Evolutionary conservation across 2,329 filamentous ascomycete species (phyloP).

Genomic region (Zopfia rhizophila): DNA sequence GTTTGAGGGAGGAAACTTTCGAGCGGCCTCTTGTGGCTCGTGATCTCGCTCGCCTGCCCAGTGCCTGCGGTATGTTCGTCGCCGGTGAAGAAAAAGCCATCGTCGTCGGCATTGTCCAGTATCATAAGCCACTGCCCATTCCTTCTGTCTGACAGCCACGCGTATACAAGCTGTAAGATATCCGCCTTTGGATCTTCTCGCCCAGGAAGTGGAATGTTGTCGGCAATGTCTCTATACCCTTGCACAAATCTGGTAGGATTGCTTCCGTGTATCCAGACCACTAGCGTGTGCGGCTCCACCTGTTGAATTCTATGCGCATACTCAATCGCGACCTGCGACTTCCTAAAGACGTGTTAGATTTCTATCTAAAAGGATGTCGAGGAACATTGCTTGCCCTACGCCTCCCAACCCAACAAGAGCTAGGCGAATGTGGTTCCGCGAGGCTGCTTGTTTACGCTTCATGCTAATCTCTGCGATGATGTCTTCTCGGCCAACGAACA

Average conservation of each 20-base stretch:
- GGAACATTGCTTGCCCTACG: conserved; percentile 23
- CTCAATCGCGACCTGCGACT: conserved; percentile 29
- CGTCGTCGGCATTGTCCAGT: conserved; percentile 28
- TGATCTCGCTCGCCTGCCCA: not conserved
- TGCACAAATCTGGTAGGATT: conserved; percentile 19
- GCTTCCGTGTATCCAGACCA: conserved; percentile 25
- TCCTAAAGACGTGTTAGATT: conserved; percentile 17
- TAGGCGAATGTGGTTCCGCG: conserved; percentile 10
- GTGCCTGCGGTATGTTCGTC: conserved; percentile 10
- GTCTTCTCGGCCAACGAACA: conserved; percentile 20
- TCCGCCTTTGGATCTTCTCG: conserved; percentile 20
- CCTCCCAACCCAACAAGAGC: conserved; percentile 32
- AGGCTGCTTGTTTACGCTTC: conserved; percentile 7
- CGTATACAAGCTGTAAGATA: conserved; percentile 20
- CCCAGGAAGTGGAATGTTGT: conserved; percentile 17
- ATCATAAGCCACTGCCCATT: conserved; percentile 28
- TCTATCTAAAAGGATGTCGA: not conserved
- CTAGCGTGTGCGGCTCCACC: conserved; percentile 8
- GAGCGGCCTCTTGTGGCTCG: conserved; percentile 13
- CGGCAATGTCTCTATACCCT: conserved; percentile 23
- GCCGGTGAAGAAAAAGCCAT: conserved; percentile 18
- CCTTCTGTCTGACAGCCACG: conserved; percentile 22
- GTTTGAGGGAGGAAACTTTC: conserved; percentile 22
- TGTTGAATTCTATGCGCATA: conserved; percentile 19
- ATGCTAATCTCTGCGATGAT: conserved; percentile 17